Percentiles rank a stretch among this genome's conserved stretches.
phyloP scores from a whole-genome alignment of 148 eudicot species.

The Pharnaceum exiguum region DNA sequence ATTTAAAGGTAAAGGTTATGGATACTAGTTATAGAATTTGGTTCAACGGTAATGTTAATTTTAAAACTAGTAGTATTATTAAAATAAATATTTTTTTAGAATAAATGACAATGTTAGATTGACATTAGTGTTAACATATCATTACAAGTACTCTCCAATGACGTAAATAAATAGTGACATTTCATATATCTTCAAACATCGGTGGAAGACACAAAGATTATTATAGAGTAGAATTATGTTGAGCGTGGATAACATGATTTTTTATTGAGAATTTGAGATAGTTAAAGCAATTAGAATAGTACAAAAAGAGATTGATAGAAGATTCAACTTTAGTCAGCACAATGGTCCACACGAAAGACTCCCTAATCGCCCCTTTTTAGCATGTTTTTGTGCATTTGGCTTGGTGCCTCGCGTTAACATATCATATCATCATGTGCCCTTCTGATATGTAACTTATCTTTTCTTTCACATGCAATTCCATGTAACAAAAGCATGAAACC shows the following conservation, averaged over 20 bases:
- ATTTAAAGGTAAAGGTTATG: too few species aligned
- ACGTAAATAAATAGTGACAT: too few species aligned
- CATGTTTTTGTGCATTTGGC: conserved; percentile 17
- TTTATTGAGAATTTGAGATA: too few species aligned
- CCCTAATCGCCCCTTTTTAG: background rate
- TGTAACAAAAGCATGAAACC: background rate
- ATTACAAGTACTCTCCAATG: too few species aligned
- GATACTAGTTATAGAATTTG: too few species aligned
- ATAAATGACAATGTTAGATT: too few species aligned
- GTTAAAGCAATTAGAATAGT: background rate
- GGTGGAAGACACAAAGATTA: too few species aligned
- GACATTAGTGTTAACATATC: too few species aligned
- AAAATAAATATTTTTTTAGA: too few species aligned
- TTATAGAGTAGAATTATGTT: background rate
- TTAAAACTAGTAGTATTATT: too few species aligned
- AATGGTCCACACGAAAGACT: conserved; percentile 9
- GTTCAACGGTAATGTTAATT: too few species aligned
- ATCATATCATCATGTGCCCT: conserved; percentile 1
- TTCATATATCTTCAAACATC: too few species aligned
- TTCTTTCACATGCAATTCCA: conserved; percentile 12
- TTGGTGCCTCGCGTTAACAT: background rate
- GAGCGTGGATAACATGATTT: background rate
- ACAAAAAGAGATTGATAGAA: background rate
- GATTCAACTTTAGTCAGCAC: background rate
- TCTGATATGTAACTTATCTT: background rate